phyloP scores from a whole-genome alignment of 2,329 filamentous ascomycete genomes.

The Cadophora malorum region DNA sequence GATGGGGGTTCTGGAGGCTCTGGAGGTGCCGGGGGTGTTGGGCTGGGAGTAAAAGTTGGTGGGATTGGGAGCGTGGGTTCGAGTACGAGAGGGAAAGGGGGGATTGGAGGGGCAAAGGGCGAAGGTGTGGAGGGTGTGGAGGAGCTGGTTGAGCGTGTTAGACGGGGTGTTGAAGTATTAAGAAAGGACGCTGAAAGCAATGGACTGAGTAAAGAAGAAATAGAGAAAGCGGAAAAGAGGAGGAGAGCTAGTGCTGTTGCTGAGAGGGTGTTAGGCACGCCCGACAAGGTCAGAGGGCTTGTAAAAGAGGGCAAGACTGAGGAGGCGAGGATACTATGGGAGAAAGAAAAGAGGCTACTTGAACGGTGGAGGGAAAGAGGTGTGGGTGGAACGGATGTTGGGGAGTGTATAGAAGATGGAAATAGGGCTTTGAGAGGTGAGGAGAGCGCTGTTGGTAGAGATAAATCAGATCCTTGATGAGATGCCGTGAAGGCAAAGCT shows the following conservation, averaged over 20 bases:
- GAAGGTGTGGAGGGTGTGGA: constrained; percentile 45
- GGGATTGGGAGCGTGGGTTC: constrained; percentile 60
- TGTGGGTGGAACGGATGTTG: constrained; percentile 44
- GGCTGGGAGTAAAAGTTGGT: constrained; percentile 69
- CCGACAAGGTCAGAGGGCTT: constrained; percentile 58
- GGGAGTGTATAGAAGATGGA: constrained; percentile 45
- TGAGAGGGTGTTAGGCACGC: constrained; percentile 39
- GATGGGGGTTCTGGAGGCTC: neutral
- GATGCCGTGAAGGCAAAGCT: neutral
- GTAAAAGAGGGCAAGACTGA: constrained; percentile 64
- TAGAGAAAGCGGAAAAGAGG: constrained; percentile 7
- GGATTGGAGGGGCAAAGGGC: constrained; percentile 39
- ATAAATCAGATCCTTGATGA: neutral
- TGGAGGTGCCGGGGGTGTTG: constrained; percentile 58
- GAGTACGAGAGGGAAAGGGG: constrained; percentile 38
- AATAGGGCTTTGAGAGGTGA: constrained; percentile 44
- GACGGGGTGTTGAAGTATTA: neutral
- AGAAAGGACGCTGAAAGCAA: neutral
- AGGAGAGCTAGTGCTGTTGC: constrained; percentile 32
- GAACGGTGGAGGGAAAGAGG: constrained; percentile 44
- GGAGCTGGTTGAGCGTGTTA: constrained; percentile 20
- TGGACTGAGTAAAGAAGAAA: neutral
- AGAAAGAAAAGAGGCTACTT: constrained; percentile 35
- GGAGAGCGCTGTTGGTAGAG: neutral
- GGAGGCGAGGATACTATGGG: constrained; percentile 61